Evolutionary conservation across 2,329 filamentous ascomycete genomes (phyloP), one percentile per base, ranked within the genome.

Genomic region (Botrytis elliptica): DNA sequence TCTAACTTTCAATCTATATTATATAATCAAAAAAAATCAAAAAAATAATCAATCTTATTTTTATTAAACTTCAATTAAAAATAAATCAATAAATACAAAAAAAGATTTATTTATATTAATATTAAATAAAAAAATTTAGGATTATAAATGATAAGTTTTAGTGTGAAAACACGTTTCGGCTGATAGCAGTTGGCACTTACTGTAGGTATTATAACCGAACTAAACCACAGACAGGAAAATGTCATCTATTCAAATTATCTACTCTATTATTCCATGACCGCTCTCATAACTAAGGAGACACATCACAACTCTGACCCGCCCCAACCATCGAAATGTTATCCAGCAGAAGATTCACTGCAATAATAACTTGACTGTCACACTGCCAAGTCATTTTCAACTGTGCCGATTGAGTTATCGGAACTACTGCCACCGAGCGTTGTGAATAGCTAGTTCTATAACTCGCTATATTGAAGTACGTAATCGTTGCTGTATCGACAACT

Each of bases 311-410:
- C 16, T 14, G 5, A 10, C 36, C 66, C 25, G 3, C n/a, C 16
- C 66, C 66, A 25, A 44, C 25, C 66, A 69, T 69, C 38, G 46
- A 25, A 59, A 69, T 25, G 44, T 42, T 33, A 69, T 59, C 49
- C n/a, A 59, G n/a, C 18, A 57, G 16, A 33, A 69, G 12, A 69
- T 59, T 5, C 25, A 8, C 7, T 2, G 1, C 0, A 22, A 6
- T 0, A 59, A 7, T 9, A 14, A 0, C 2, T 22, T n/a, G 44
- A 33, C 3, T 22, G 29, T 2, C 5, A 33, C 52, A 59, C 20
- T 18, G 25, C 25, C 16, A 69, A 36, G 36, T 16, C 5, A 69
- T 44, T 36, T 22, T 8, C 10, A 69, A 49, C 25, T 52, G 14
- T 3, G 18, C 66, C 22, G 33, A 40, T 16, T 69, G 66, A 33